Base-by-base conservation (phyloP, 2,329 filamentous ascomycete genomes). In the Aspergillus viridinutans region DNA sequence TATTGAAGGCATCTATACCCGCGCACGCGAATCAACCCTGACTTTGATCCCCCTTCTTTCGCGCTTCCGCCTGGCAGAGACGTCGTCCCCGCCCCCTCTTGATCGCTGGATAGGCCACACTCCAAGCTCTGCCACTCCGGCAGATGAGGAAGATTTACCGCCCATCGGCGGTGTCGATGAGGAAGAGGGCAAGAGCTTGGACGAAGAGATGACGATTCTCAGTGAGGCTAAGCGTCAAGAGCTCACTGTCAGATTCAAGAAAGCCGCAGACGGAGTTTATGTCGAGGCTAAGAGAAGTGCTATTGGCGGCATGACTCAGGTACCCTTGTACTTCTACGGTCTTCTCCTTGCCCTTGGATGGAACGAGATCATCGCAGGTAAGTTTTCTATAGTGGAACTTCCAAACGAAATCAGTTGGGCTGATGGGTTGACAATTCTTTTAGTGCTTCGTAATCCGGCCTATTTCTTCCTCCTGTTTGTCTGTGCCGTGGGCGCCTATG, bases 251-350 rank as follows among this genome's bases (percentile, higher is more conserved):
- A 85, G 94, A 55, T 99, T 99, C 83, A 97, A 97, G 83, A 97
- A 97, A 83, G 94, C 91, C 38, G 94, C 94, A 1, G 94, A 99
- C 71, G 94, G 92, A 7, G 93, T 99, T 3, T 99, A 96, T 68
- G 92, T 99, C 45, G 94, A 99, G 78, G 94, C 94, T 51, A 99
- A 99, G 82, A 86, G 94, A 57, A 92, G 93, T 71, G 94, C 94
- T 45, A 95, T 99, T 71, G 94, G 94, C 54, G 92, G 93, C 56
- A 90, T 99, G 67, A 90, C 92, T 4, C 92, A 97, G 74, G 87
- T 99, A 51, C 94, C 94, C 5, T 78, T 96, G 60, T 97, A 97
- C 76, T 97, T 99, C 75, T 99, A 97, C 68, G 90, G 86, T 45
- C 74, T 97, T 56, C 81, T 99, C 56, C 79, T 99, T 62, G 90